Base-by-base conservation (phyloP, 2,329 filamentous ascomycete species). In the Arthrobotrys pseudoclavata region DNA sequence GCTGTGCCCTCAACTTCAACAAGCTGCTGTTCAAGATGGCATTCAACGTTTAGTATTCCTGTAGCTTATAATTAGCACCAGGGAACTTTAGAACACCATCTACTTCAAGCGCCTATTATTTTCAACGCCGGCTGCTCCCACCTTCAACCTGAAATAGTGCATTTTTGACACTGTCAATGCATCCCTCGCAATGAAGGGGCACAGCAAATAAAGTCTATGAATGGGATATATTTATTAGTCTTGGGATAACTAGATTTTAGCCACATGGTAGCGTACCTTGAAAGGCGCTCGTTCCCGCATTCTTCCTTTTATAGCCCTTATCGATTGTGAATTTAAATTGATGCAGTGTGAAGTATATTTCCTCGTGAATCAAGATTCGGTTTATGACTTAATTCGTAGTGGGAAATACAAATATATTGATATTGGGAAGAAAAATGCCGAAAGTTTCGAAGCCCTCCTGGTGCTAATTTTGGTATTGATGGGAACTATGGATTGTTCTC, bases 141-240 rank as follows among this genome's bases (percentile, higher is more conserved):
- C 89, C 89, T 82, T 89, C 87, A 50, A 98, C 85, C 82, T 91
- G 90, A 84, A 91, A 88, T 62, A 98, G 86, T 57, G 93, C 90
- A 79, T 89, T 88, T 82, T 93, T 93, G 83, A 99, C 90, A 82
- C 93, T 91, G 84, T 94, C 91, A 84, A 97, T 89, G 86, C 96
- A 98, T 82, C 88, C 87, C 82, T 97, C 91, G 86, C 96, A 98
- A 85, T 91, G 93, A 87, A 98, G 91, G 69, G 94, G 94, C 81
- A 98, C 96, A 79, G 95, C 94, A 84, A 98, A 98, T 80, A 95
- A 91, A 78, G 95, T 97, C 91, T 98, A 45, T n/a, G n/a, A 10
- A 22, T 50, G 4, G 9, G 20, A 20, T 18, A 15, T 24, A n/a
- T 20, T 4, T 20, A 15, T 47, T 12, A 50, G 47, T 12, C 12